Percentiles rank a stretch among this genome's conserved stretches.
phyloP scores from a whole-genome alignment of 345 rosid species.

The Acer negundo region DNA sequence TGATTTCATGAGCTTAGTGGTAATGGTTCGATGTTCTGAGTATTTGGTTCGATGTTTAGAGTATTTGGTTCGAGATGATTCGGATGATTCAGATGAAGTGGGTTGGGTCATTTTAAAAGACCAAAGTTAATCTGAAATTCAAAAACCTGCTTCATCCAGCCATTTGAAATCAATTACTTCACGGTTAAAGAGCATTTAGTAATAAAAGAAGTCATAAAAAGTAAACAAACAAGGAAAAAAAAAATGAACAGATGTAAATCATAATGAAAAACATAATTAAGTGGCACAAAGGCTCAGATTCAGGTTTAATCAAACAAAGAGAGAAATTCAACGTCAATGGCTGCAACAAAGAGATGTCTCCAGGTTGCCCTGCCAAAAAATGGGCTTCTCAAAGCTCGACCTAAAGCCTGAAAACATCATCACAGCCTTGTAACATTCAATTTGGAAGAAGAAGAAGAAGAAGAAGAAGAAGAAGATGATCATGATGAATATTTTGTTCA shows the following conservation, averaged over 20 bases:
- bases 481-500: not conserved
- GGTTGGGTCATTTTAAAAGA: conserved; percentile 19
- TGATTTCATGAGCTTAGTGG: conserved; percentile 24
- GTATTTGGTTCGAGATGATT: conserved; percentile 28
- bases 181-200: not conserved
- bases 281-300: not conserved
- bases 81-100: not conserved
- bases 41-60: conserved; percentile 9
- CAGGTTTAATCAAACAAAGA: not conserved
- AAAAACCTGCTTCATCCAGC: not conserved
- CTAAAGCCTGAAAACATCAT: conserved; percentile 6
- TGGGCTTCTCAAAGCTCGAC: not conserved
- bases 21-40: conserved; percentile 41
- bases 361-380: not conserved
- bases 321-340: not conserved
- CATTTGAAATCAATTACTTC: not conserved
- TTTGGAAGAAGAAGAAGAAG: not conserved
- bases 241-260: not conserved
- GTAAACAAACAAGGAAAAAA: no score
- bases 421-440: conserved; percentile 1
- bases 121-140: not conserved
- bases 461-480: not conserved
- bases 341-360: not conserved
- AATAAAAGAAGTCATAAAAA: no score
- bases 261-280: no score